Evolutionary conservation across 768 basidiomycete species (phyloP).

Genomic region (Rhodotorula kratochvilovae): DNA sequence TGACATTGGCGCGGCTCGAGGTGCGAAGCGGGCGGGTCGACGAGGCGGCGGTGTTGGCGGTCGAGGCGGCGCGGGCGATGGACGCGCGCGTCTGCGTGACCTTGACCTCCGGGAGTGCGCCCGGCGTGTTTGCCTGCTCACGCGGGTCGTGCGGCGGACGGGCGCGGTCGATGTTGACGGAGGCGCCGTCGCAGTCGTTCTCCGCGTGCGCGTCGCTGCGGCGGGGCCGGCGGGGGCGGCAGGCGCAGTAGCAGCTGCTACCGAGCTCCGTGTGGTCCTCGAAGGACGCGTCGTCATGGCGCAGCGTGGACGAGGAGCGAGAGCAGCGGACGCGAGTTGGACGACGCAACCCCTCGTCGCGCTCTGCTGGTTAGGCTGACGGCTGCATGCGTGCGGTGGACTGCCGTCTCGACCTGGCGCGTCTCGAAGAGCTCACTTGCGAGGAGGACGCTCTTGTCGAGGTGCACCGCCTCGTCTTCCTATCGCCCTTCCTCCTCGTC

Average conservation of each 20-base stretch:
- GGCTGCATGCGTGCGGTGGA: too few relatives aligned
- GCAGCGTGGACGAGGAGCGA: not conserved
- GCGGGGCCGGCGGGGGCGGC: not conserved
- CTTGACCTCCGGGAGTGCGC: not conserved
- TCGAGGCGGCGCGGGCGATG: not conserved
- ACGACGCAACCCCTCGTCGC: not conserved
- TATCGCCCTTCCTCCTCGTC: too few relatives aligned
- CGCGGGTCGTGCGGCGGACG: constrained; percentile 16
- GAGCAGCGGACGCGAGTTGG: too few relatives aligned
- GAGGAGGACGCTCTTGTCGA: too few relatives aligned
- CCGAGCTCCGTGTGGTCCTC: constrained; percentile 25
- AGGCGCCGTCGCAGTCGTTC: not conserved
- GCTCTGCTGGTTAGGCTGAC: too few relatives aligned
- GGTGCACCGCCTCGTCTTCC: too few relatives aligned
- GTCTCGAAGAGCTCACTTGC: too few relatives aligned
- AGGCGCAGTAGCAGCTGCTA: not conserved
- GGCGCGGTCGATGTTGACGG: constrained; percentile 4
- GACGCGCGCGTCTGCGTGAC: not conserved
- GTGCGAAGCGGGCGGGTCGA: not conserved
- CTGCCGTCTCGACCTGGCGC: too few relatives aligned
- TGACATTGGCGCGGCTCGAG: not conserved
- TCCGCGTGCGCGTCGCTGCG: not conserved
- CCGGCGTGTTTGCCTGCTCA: constrained; percentile 9
- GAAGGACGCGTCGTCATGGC: constrained; percentile 20
- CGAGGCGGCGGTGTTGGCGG: not conserved